Base-by-base conservation (phyloP, 2,329 filamentous ascomycete species). In the Diplodia intermedia region DNA sequence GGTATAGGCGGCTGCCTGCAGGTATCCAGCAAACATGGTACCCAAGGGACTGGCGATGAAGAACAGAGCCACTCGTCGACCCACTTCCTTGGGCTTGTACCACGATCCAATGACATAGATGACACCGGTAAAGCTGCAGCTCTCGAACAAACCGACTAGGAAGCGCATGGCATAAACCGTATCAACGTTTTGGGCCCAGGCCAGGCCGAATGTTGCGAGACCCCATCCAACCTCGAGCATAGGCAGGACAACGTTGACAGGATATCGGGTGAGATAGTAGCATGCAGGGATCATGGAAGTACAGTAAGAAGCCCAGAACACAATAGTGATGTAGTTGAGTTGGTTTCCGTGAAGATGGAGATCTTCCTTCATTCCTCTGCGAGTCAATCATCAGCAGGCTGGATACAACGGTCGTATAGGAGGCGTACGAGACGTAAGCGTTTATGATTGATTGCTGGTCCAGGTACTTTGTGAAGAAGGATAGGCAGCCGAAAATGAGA, bases 391-490 rank as follows among this genome's bases (percentile, higher is more conserved):
- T 43, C 38, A 60, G 56, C 43, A 40, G 2, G 18, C 31, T 40
- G 52, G 56, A 43, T 53, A 5, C 1, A n/a, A 15, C 3, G 47
- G 20, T 38, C 14, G 20, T 29, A 4, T 14, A 23, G 54, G 31
- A 40, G 54, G 23, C 68, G 52, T 18, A 69, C 67, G 67, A 69
- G 20, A 71, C 69, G 29, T 69, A 71, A 29, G 69, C 68, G 36
- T 71, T 71, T 3, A 68, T 71, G 20, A 71, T 61, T 4, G 69
- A 71, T 47, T 69, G 66, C 33, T 71, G 69, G 31, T 80, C 78
- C 6, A 81, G 73, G 65, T 80, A 80, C 55, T 81, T 80, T 4
- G 78, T 81, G 67, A 80, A 81, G 70, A 80, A 80, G 8, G 75
- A 79, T 4, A 80, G 69, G 29, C 79, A 81, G 0, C 79, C 79